phyloP scores from a whole-genome alignment of 108 stramenopile genomes.

The Skeletonema marinoi region DNA sequence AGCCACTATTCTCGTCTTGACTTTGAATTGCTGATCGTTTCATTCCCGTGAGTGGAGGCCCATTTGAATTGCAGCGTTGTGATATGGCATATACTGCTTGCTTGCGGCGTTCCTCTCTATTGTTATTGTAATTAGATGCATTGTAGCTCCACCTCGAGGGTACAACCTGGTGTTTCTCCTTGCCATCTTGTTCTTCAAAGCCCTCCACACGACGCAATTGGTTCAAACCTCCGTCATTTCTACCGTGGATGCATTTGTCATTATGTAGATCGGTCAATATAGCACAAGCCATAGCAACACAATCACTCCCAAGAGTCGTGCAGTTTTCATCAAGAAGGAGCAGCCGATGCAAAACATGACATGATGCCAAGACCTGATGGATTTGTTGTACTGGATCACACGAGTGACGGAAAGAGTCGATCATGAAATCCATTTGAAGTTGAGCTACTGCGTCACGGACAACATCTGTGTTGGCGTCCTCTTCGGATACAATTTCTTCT shows the following conservation, averaged over 20 bases:
- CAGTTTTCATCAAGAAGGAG: constrained; percentile 35
- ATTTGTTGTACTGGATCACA: constrained; percentile 5
- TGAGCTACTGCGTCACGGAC: constrained; percentile 29
- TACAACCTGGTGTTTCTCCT: constrained; percentile 21
- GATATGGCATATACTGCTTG: constrained; percentile 11
- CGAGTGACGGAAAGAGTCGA: background rate
- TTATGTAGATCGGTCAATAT: constrained; percentile 31
- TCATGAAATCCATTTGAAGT: constrained; percentile 27
- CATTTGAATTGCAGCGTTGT: background rate
- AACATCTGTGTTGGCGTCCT: background rate
- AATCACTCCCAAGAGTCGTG: constrained; percentile 29
- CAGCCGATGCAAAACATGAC: constrained; percentile 47
- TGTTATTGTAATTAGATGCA: background rate
- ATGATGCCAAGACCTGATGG: constrained; percentile 37
- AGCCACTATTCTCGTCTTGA: background rate
- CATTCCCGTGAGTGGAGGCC: background rate
- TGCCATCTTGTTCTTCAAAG: background rate
- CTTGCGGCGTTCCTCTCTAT: constrained; percentile 27
- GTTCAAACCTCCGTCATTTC: background rate
- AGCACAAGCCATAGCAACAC: constrained; percentile 23
- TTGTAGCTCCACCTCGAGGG: constrained; percentile 23
- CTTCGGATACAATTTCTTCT: background rate
- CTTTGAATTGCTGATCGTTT: constrained; percentile 4
- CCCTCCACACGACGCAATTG: too few species aligned
- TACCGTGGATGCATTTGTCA: constrained; percentile 12